Evolutionary conservation across 352 stramenopile species (phyloP).

Genomic region (Phytophthora sojae): DNA sequence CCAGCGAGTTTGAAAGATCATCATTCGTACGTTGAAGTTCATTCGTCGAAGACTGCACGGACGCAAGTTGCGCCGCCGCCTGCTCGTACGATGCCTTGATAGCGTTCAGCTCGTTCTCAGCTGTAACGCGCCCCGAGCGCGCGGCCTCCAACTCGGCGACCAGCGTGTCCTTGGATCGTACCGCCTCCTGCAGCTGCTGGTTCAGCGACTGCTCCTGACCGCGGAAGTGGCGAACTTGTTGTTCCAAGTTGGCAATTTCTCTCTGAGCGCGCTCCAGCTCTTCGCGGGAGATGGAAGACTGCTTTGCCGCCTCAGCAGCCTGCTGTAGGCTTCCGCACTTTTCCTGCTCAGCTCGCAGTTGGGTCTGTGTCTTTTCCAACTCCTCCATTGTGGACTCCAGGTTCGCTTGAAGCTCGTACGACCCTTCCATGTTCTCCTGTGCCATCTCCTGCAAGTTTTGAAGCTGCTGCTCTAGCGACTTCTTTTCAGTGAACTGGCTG

Average conservation of each 20-base stretch:
- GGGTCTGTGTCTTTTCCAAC: constrained; percentile 33
- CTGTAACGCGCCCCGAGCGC: constrained; percentile 36
- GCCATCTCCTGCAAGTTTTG: constrained; percentile 72
- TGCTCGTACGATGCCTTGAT: constrained; percentile 43
- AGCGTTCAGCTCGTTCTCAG: constrained; percentile 40
- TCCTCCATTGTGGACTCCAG: constrained; percentile 63
- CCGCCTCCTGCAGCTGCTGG: constrained; percentile 41
- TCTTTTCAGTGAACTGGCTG: constrained; percentile 39
- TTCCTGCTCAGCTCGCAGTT: constrained; percentile 41
- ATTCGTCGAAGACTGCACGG: constrained; percentile 32
- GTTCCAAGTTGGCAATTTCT: constrained; percentile 48
- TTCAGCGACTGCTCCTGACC: constrained; percentile 48
- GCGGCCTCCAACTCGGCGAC: constrained; percentile 30
- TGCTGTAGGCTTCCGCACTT: constrained; percentile 38
- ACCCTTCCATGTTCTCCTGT: constrained; percentile 63
- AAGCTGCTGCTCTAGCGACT: constrained; percentile 63
- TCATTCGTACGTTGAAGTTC: constrained; percentile 64
- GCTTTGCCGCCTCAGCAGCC: constrained; percentile 27
- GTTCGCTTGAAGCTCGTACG: constrained; percentile 67
- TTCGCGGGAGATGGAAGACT: constrained; percentile 33
- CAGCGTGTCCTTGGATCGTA: constrained; percentile 40
- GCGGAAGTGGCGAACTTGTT: constrained; percentile 47
- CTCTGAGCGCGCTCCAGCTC: constrained; percentile 44
- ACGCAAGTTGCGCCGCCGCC: constrained; percentile 33
- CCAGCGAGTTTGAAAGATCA: constrained; percentile 53